Conservation (phyloP, 163 green algal species). For the Chlorella variabilis region DNA sequence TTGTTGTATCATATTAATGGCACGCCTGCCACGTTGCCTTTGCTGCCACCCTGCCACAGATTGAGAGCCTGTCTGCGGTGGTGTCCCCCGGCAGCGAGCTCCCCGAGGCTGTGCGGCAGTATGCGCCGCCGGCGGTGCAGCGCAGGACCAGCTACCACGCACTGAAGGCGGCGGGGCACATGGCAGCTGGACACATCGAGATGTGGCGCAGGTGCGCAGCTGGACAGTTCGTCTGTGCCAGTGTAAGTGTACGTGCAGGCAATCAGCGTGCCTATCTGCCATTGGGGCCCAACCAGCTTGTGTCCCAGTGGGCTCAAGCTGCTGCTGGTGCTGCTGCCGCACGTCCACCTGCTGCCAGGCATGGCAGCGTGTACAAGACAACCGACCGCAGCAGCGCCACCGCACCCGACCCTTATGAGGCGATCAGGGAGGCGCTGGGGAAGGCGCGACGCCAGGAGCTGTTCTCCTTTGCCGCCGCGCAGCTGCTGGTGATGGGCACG, state of each 20-base stretch:
- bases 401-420: conserved; percentile 12
- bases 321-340: too few species aligned
- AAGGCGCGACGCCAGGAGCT: conserved; percentile 24
- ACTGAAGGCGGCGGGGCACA: conserved; percentile 21
- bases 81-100: background rate
- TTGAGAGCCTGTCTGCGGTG: background rate
- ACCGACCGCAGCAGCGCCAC: background rate
- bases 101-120: conserved; percentile 28
- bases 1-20: too few species aligned
- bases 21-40: too few species aligned
- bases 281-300: too few species aligned
- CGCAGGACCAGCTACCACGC: conserved; percentile 38
- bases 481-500: conserved; percentile 37
- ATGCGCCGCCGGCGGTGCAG: conserved; percentile 4
- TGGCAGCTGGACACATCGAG: conserved; percentile 26
- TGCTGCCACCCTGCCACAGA: conserved; percentile 2
- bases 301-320: too few species aligned
- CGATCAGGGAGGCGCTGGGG: conserved; percentile 5
- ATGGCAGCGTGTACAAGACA: conserved; percentile 29
- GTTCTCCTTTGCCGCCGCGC: conserved; percentile 34
- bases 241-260: background rate
- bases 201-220: conserved; percentile 11
- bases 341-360: too few species aligned
- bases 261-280: too few species aligned
- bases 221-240: background rate